A percentile compares a stretch with the other conserved stretches of the same genome.
These are phyloP conservation scores for Hibiscus trionum DNA, from an alignment of 345 rosid genomes.

Conservation along the genomic window DNA sequence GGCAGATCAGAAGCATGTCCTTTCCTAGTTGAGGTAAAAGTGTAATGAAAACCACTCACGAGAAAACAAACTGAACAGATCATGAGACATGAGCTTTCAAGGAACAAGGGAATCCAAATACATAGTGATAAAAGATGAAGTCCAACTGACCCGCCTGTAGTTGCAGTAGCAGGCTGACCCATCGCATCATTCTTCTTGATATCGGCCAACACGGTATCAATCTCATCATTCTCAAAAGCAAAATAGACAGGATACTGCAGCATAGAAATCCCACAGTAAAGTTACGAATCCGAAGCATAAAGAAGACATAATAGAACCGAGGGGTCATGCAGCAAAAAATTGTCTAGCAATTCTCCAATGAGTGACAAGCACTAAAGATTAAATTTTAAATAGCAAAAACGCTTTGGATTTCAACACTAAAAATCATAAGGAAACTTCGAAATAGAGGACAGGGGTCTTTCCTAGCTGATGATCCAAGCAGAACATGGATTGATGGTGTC, in stretches of 20 bases:
- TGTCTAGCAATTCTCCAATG: background rate
- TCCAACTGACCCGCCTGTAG: slow-evolving; percentile 86
- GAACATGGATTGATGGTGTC: background rate
- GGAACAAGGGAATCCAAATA: background rate
- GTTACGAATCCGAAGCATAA: background rate
- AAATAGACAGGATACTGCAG: slow-evolving; percentile 92
- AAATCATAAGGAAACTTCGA: background rate
- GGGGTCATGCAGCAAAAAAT: background rate
- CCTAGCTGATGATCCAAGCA: background rate
- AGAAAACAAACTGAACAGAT: background rate
- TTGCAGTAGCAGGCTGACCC: slow-evolving; percentile 95
- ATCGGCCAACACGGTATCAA: slow-evolving; percentile 68
- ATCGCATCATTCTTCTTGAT: slow-evolving; percentile 74
- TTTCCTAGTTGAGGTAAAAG: background rate
- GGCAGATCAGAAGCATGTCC: background rate
- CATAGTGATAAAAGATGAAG: background rate
- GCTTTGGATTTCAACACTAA: background rate
- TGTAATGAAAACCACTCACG: background rate
- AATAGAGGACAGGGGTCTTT: background rate
- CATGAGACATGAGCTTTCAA: slow-evolving; percentile 2
- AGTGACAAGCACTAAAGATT: background rate
- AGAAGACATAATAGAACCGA: background rate
- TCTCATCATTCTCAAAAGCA: slow-evolving; percentile 83
- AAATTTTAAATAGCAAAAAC: background rate
- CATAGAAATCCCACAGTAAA: slow-evolving; percentile 10